Conservation (phyloP, 2,329 filamentous ascomycete genomes). For the Pleoardoris graminearum region DNA sequence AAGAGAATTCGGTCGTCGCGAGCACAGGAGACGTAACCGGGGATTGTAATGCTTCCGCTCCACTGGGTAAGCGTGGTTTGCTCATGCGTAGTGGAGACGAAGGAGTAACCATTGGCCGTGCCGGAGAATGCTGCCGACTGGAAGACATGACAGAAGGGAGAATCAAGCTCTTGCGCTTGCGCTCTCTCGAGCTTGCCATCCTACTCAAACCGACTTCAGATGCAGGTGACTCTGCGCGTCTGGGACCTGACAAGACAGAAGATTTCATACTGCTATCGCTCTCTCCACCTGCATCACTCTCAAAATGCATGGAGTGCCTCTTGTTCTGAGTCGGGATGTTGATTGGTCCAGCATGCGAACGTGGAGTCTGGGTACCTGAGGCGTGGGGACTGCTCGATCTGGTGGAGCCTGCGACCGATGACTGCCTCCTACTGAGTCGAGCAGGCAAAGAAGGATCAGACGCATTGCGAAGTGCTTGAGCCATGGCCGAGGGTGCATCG, state of each 20-base stretch:
- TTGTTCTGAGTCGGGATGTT: constrained; percentile 66
- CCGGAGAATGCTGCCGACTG: constrained; percentile 86
- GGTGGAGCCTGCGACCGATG: constrained; percentile 73
- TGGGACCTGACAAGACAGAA: constrained; percentile 70
- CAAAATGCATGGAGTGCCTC: constrained; percentile 75
- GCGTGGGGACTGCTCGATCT: constrained; percentile 88
- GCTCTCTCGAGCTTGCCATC: constrained; percentile 76
- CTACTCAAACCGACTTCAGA: constrained; percentile 81
- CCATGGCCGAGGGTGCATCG: constrained; percentile 60
- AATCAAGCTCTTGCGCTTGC: constrained; percentile 84
- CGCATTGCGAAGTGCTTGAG: constrained; percentile 58
- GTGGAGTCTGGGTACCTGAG: constrained; percentile 74
- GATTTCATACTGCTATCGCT: constrained; percentile 90
- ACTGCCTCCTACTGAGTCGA: constrained; percentile 54
- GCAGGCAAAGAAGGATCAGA: constrained; percentile 54
- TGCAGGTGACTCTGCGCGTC: constrained; percentile 84
- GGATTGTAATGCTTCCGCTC: constrained; percentile 70
- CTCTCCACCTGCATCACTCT: constrained; percentile 79
- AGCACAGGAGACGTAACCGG: constrained; percentile 90
- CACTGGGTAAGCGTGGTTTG: constrained; percentile 72
- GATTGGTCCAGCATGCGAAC: constrained; percentile 70
- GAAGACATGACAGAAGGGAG: constrained; percentile 73
- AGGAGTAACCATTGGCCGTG: constrained; percentile 70
- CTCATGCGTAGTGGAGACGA: constrained; percentile 84
- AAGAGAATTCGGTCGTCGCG: constrained; percentile 78